These are phyloP conservation scores for Tephrocybe sp. DNA, from an alignment of 768 basidiomycete genomes.

Conservation along the genomic window DNA sequence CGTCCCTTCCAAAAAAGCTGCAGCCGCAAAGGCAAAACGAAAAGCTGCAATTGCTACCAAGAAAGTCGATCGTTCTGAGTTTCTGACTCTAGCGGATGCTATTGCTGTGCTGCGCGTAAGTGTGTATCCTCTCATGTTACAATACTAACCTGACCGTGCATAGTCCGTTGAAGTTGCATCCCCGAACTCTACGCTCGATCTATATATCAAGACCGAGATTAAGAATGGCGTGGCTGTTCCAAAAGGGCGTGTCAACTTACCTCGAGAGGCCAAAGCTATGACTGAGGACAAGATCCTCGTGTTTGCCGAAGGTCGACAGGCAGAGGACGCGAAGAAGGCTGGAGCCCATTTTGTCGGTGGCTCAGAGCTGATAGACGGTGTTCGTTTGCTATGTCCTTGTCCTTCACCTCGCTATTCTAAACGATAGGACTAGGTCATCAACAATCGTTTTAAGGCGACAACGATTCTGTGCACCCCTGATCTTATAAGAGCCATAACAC, in stretches of 20 bases:
- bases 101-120: constrained; percentile 71
- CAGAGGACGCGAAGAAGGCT: constrained; percentile 80
- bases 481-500: constrained; percentile 76
- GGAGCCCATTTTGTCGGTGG: constrained; percentile 94
- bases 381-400: constrained; percentile 37
- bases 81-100: constrained; percentile 65
- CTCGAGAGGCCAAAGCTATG: constrained; percentile 74
- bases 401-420: constrained; percentile 3
- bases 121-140: constrained; percentile 8
- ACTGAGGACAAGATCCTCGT: constrained; percentile 82
- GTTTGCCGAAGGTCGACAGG: constrained; percentile 84
- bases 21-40: constrained; percentile 63
- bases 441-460: constrained; percentile 74
- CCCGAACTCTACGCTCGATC: constrained; percentile 75
- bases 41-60: constrained; percentile 54
- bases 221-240: constrained; percentile 81
- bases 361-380: constrained; percentile 83
- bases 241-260: constrained; percentile 86
- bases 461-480: constrained; percentile 83
- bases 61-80: constrained; percentile 61
- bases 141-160: constrained; percentile 1
- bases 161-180: constrained; percentile 85
- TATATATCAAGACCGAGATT: constrained; percentile 79
- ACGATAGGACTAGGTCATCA: constrained; percentile 55
- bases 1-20: constrained; percentile 68